These are phyloP conservation scores for Avicennia marina DNA, from an alignment of 257 asterid genomes.

Conservation along the genomic window DNA sequence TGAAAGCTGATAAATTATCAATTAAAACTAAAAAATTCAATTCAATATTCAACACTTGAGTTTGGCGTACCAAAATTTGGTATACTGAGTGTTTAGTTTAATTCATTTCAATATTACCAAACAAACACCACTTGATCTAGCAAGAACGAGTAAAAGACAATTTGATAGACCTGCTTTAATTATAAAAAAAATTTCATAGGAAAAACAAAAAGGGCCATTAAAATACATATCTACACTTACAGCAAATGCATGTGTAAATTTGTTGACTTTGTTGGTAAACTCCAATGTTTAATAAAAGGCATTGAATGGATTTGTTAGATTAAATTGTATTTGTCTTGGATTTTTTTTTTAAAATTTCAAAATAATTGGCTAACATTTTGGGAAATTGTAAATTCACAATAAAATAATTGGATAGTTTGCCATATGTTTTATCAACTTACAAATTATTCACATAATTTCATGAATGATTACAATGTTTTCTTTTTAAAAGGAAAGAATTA, in stretches of 20 bases:
- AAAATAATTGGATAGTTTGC: slow-evolving; percentile 14
- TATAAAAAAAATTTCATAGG: too few relatives aligned
- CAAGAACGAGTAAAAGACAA: too few relatives aligned
- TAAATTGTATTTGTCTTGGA: slow-evolving; percentile 25
- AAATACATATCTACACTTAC: slow-evolving; percentile 20
- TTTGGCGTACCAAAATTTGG: too few relatives aligned
- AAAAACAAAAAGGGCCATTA: slow-evolving; percentile 15
- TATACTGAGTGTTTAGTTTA: too few relatives aligned
- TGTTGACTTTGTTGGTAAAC: slow-evolving; percentile 20
- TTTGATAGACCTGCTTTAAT: too few relatives aligned
- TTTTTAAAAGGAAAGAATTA: background rate
- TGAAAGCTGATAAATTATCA: too few relatives aligned
- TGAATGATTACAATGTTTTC: slow-evolving; percentile 1
- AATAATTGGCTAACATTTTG: background rate
- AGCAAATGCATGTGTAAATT: slow-evolving; percentile 20
- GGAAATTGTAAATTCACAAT: slow-evolving; percentile 15
- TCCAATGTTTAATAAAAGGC: slow-evolving; percentile 15
- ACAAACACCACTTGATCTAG: too few relatives aligned
- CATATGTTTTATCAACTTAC: slow-evolving; percentile 10
- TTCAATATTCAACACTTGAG: too few relatives aligned
- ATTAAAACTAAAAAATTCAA: too few relatives aligned
- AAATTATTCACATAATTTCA: slow-evolving; percentile 7
- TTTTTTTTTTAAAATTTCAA: slow-evolving; percentile 19
- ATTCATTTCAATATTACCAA: too few relatives aligned
- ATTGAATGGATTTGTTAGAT: slow-evolving; percentile 20